These are phyloP conservation scores for Penicillium griseofulvum DNA, from an alignment of 2,329 filamentous ascomycete species.

Conservation along the genomic window DNA sequence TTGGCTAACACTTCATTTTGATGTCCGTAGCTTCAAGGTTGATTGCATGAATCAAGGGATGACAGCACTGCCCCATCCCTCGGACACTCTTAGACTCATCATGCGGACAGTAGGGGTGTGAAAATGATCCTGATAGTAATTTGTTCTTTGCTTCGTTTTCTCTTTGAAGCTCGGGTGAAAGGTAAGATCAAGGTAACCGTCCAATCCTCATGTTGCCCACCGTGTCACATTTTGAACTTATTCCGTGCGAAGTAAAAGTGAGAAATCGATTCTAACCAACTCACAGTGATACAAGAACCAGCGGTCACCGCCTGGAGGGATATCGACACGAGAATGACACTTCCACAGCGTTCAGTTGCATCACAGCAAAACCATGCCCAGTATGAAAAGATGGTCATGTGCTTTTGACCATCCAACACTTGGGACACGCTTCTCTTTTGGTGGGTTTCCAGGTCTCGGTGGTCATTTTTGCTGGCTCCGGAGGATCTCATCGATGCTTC, in stretches of 20 bases:
- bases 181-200: no score
- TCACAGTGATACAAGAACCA: slow-evolving; percentile 4
- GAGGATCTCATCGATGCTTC: no score
- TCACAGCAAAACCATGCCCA: not conserved
- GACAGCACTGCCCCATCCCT: not conserved
- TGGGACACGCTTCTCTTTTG: not conserved
- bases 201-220: not conserved
- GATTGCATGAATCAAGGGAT: slow-evolving; percentile 1
- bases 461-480: not conserved
- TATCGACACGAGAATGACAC: slow-evolving; percentile 11
- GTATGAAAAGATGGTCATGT: not conserved
- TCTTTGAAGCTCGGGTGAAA: not conserved
- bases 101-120: no score
- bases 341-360: slow-evolving; percentile 1
- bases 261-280: slow-evolving; percentile 12
- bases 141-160: not conserved
- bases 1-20: not conserved
- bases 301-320: slow-evolving; percentile 12
- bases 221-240: not conserved
- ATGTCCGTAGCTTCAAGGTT: not conserved
- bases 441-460: not conserved
- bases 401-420: not conserved
- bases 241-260: not conserved
- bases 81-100: not conserved
- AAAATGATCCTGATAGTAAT: not conserved